Percentiles rank a stretch among this genome's conserved stretches.
These are phyloP conservation scores for Diddensiella transvaalensis DNA, from an alignment of 805 yeast genomes.

Conservation along the genomic window DNA sequence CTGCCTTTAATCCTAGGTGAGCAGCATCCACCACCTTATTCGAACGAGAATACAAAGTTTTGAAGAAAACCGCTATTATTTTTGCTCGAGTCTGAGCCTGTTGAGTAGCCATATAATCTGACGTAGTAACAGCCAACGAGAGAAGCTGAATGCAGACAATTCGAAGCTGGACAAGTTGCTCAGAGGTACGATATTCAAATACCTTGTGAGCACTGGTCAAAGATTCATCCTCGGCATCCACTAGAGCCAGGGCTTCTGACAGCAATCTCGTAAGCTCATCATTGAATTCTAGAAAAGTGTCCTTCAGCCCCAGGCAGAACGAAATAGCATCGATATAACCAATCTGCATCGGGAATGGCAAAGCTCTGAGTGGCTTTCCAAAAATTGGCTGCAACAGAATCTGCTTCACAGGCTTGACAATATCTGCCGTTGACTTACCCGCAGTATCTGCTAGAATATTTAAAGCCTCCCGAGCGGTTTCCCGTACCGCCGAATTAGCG, in stretches of 20 bases:
- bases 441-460: slow-evolving; percentile 66
- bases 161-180: slow-evolving; percentile 79
- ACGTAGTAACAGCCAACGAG: slow-evolving; percentile 78
- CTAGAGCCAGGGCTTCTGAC: slow-evolving; percentile 87
- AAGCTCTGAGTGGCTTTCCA: slow-evolving; percentile 92
- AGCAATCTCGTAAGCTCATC: slow-evolving; percentile 84
- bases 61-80: slow-evolving; percentile 90
- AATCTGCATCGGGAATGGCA: slow-evolving; percentile 98
- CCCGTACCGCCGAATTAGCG: slow-evolving; percentile 77
- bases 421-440: slow-evolving; percentile 60
- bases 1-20: slow-evolving; percentile 78
- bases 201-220: slow-evolving; percentile 82
- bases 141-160: slow-evolving; percentile 85
- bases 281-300: slow-evolving; percentile 77
- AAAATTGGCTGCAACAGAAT: slow-evolving; percentile 87
- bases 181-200: slow-evolving; percentile 81
- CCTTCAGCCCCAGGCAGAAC: slow-evolving; percentile 76
- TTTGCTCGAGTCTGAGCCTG: slow-evolving; percentile 61
- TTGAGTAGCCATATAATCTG: slow-evolving; percentile 74
- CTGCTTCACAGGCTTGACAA: slow-evolving; percentile 79
- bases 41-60: slow-evolving; percentile 81
- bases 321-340: slow-evolving; percentile 98
- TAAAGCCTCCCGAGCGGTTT: slow-evolving; percentile 72
- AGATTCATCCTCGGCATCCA: slow-evolving; percentile 97
- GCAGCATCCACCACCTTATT: slow-evolving; percentile 91